A percentile compares a stretch with the other conserved stretches of the same genome.
These are phyloP conservation scores for Colletotrichum sp. DNA, from an alignment of 2,329 filamentous ascomycete species.

Conservation along the genomic window DNA sequence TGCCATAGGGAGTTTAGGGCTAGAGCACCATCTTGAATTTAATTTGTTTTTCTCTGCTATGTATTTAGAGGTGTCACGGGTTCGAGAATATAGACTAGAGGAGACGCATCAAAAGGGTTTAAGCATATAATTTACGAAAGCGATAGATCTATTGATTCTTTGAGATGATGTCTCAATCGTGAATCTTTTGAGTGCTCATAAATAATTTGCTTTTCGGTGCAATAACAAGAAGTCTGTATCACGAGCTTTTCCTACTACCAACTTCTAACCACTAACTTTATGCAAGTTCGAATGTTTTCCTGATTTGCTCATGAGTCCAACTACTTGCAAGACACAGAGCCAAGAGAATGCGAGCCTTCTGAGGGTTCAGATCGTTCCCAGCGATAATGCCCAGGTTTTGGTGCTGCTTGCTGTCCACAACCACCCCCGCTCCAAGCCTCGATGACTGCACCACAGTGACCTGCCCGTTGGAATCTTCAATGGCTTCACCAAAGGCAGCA, in stretches of 20 bases:
- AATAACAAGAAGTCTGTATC: not conserved
- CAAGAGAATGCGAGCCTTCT: not conserved
- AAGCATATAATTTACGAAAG: not conserved
- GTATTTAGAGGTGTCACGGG: not conserved
- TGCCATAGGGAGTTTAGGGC: not conserved
- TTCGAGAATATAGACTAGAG: not conserved
- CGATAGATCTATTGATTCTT: not conserved
- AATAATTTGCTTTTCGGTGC: not conserved
- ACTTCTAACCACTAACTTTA: not conserved
- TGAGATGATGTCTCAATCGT: not conserved
- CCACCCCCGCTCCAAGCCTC: not conserved
- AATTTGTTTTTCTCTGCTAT: not conserved
- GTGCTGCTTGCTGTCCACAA: not conserved
- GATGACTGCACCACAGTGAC: not conserved
- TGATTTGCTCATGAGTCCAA: not conserved
- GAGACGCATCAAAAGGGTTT: not conserved
- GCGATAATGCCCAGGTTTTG: not conserved
- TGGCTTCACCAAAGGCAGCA: not conserved
- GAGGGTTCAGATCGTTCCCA: not conserved
- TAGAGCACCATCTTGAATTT: not conserved
- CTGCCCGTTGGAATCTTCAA: not conserved
- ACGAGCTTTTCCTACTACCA: not conserved
- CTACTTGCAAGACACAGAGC: not conserved
- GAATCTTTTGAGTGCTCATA: not conserved
- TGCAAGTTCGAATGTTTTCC: not conserved